Conservation (phyloP, 1,284 basidiomycete species). For the Anthracocystis setariae region DNA sequence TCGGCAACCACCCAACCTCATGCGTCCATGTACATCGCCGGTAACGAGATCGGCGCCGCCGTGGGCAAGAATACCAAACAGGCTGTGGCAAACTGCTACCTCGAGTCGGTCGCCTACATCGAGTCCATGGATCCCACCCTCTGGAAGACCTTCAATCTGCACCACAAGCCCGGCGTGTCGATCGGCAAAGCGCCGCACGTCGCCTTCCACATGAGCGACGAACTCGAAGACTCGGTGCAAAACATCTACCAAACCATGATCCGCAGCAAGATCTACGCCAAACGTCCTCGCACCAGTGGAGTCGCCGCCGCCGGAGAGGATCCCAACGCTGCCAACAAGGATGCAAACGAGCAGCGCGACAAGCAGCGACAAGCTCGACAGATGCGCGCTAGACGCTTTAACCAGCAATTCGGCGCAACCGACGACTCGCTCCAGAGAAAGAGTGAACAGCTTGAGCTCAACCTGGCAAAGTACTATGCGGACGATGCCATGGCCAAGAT, state of each 20-base stretch:
- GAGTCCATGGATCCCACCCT: slow-evolving; percentile 82
- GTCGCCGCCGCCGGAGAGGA: slow-evolving; percentile 36
- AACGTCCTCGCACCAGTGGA: slow-evolving; percentile 57
- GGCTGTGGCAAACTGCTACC: slow-evolving; percentile 79
- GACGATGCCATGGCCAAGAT: slow-evolving; percentile 77
- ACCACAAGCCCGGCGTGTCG: slow-evolving; percentile 60
- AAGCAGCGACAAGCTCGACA: slow-evolving; percentile 35
- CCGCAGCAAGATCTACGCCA: slow-evolving; percentile 65
- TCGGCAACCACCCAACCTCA: slow-evolving; percentile 73
- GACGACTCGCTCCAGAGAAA: slow-evolving; percentile 70
- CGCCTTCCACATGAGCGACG: slow-evolving; percentile 76
- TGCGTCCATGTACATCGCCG: slow-evolving; percentile 82
- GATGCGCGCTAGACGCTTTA: slow-evolving; percentile 38
- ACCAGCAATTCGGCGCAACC: slow-evolving; percentile 48
- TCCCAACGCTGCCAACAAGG: slow-evolving; percentile 56
- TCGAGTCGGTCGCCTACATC: slow-evolving; percentile 87
- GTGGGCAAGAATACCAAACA: slow-evolving; percentile 78
- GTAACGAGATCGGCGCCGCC: slow-evolving; percentile 82
- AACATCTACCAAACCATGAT: slow-evolving; percentile 76
- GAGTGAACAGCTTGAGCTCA: slow-evolving; percentile 74
- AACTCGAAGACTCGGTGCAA: slow-evolving; percentile 79
- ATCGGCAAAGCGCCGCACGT: slow-evolving; percentile 78
- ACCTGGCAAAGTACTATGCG: slow-evolving; percentile 75
- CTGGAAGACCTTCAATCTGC: slow-evolving; percentile 77
- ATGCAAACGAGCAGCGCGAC: slow-evolving; percentile 53